phyloP scores from a whole-genome alignment of 345 rosid genomes.

The Streptanthus diversifolius region DNA sequence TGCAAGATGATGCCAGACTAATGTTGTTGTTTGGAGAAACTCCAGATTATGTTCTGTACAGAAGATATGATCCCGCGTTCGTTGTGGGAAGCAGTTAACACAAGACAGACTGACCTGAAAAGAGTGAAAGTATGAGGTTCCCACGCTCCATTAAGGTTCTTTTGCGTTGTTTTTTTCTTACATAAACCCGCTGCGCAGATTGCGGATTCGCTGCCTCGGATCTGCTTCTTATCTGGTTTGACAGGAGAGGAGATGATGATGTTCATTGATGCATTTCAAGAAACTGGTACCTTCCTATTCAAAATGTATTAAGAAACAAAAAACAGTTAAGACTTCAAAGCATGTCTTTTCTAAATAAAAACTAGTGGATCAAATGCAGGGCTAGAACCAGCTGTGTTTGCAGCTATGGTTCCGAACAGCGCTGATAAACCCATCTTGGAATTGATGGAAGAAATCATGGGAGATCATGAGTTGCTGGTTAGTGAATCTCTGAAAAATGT shows the following conservation, averaged over 20 bases:
- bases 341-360: background rate
- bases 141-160: background rate
- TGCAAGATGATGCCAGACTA: slow-evolving; percentile 7
- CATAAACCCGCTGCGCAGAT: slow-evolving; percentile 35
- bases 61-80: slow-evolving; percentile 65
- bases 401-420: slow-evolving; percentile 85
- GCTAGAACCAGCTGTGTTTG: slow-evolving; percentile 68
- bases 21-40: background rate
- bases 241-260: slow-evolving; percentile 94
- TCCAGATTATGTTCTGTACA: slow-evolving; percentile 63
- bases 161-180: slow-evolving; percentile 8
- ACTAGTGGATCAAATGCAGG: slow-evolving; percentile 42
- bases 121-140: slow-evolving; percentile 48
- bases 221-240: slow-evolving; percentile 84
- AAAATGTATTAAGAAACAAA: background rate
- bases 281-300: slow-evolving; percentile 46
- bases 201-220: slow-evolving; percentile 62
- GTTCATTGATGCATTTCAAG: slow-evolving; percentile 87
- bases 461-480: slow-evolving; percentile 88
- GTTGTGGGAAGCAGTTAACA: slow-evolving; percentile 76
- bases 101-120: slow-evolving; percentile 59
- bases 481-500: slow-evolving; percentile 16
- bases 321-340: background rate
- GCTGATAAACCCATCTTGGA: slow-evolving; percentile 64
- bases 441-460: slow-evolving; percentile 80